phyloP scores from a whole-genome alignment of 2,329 filamentous ascomycete species.

The Sordariomycetes sp. region DNA sequence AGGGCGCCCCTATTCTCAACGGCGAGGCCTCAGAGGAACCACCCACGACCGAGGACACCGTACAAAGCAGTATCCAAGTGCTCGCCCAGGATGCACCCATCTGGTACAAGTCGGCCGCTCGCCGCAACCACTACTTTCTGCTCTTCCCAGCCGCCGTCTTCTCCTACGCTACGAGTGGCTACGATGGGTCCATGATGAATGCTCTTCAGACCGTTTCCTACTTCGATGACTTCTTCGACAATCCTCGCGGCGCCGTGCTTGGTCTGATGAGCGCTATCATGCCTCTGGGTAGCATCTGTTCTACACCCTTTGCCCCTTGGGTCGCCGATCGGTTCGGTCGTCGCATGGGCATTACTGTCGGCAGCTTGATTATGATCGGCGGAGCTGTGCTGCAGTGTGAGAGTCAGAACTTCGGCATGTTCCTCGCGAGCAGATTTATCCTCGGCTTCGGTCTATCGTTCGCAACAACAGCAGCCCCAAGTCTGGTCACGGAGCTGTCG shows the following conservation, averaged over 20 bases:
- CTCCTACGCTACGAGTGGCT: conserved; percentile 33
- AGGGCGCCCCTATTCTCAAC: conserved; percentile 6
- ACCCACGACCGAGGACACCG: conserved; percentile 12
- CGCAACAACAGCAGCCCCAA: conserved; percentile 39
- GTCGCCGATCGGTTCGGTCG: conserved; percentile 21
- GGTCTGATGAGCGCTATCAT: conserved; percentile 30
- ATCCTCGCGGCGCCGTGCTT: conserved; percentile 19
- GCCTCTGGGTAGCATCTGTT: conserved; percentile 34
- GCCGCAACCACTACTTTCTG: conserved; percentile 18
- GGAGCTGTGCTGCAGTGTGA: conserved; percentile 21
- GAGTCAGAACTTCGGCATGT: conserved; percentile 33
- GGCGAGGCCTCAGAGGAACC: not conserved
- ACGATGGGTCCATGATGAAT: conserved; percentile 42
- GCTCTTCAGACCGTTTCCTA: conserved; percentile 31
- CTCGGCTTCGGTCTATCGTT: conserved; percentile 45
- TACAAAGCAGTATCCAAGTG: conserved; percentile 16
- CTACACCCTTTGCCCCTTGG: conserved; percentile 17
- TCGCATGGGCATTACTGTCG: conserved; percentile 19
- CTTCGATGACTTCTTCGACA: conserved; percentile 30
- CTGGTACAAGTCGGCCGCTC: conserved; percentile 20
- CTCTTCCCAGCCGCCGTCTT: conserved; percentile 23
- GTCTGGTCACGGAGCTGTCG: conserved; percentile 40
- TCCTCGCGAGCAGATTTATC: conserved; percentile 41
- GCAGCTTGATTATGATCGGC: conserved; percentile 19
- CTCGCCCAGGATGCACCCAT: conserved; percentile 13